Evolutionary conservation across 2,329 filamentous ascomycete species (phyloP).

Genomic region (Rhexocercosporidium sp.): DNA sequence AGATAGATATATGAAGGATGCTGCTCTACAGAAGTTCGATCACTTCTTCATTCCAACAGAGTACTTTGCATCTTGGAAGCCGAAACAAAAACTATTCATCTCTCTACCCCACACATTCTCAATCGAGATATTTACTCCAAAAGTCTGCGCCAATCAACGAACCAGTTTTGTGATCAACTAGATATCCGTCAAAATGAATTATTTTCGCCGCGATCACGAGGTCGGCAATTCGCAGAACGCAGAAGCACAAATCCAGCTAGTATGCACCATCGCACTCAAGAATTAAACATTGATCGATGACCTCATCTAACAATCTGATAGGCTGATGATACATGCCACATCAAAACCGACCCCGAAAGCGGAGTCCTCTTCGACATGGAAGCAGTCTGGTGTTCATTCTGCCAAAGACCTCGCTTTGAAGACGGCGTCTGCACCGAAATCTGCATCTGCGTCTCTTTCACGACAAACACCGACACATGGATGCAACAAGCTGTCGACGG

Average conservation of each 20-base stretch:
- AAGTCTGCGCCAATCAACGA: not conserved
- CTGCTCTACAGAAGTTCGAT: not conserved
- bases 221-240: not conserved
- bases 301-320: not conserved
- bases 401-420: not conserved
- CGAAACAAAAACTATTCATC: not conserved
- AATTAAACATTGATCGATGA: not conserved
- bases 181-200: not conserved
- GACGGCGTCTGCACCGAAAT: conserved; percentile 3
- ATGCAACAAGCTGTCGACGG: not conserved
- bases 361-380: not conserved
- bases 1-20: conserved; percentile 4
- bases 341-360: not conserved
- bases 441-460: conserved; percentile 3
- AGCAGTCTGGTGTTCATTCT: conserved; percentile 5
- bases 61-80: not conserved
- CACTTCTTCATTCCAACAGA: not conserved
- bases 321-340: not conserved
- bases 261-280: not conserved
- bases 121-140: not conserved
- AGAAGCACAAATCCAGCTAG: not conserved
- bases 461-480: not conserved
- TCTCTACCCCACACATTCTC: not conserved
- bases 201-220: not conserved
- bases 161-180: not conserved